Base-by-base conservation (phyloP, 306 rosid species). In the Acacia confusa region DNA sequence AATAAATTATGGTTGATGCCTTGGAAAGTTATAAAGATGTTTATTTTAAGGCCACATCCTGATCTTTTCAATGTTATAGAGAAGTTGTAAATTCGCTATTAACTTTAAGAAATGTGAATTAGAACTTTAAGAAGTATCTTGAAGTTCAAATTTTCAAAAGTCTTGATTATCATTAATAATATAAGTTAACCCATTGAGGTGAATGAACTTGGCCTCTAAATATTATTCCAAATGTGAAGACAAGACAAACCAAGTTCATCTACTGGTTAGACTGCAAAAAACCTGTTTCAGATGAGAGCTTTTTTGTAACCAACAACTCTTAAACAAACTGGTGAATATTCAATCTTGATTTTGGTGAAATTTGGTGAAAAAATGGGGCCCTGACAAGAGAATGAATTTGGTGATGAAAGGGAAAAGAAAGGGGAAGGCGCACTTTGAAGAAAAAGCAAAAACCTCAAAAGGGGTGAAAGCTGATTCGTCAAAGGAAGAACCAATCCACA, bases 401-500 rank as follows among this genome's bases (percentile, higher is more conserved):
- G 87, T 84, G 84, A 86, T 45, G 74, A 81, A 75, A 48, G 47
- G 60, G 88, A 86, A 84, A 78, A 50, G 83, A 84, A 78, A 50
- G 83, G 82, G 79, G 75, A 24, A 44, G 69, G 79, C 82, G 89
- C 92, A 88, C 90, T 88, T 87, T 86, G 48, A 36, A 81, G 48
- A 43, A 79, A 86, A 89, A 44, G 86, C n/a, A 34, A n/a, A 40
- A 44, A 69, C 90, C 93, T 91, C 86, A 88, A 94, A 94, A 94
- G 97, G 88, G 97, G 86, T 91, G 97, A 94, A 94, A 94, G 97
- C 66, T 83, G 53, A 82, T 77, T 36, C 83, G 88, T 87, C 86
- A 91, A 87, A 82, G 79, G 83, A 85, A 84, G 81, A 79, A 81
- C 38, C 78, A 40, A 75, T 80, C 5, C 83, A 82, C 75, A 57